These are phyloP conservation scores for Phaseolus lunatus DNA, from an alignment of 306 rosid genomes.

Conservation along the genomic window DNA sequence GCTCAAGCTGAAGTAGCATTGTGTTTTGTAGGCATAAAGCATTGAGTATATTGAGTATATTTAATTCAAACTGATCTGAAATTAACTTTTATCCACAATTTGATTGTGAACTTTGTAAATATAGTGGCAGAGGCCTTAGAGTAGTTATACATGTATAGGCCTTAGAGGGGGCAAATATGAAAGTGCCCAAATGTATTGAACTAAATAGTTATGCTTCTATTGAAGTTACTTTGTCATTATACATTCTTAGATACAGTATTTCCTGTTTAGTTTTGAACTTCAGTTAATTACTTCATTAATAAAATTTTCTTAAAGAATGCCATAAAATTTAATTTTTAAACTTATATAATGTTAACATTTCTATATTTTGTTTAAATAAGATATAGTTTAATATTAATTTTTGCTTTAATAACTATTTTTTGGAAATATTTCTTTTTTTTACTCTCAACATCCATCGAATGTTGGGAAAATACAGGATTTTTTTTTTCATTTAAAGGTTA, in stretches of 20 bases:
- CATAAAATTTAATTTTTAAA: neutral
- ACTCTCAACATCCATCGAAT: too few species aligned
- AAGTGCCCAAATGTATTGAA: neutral
- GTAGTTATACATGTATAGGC: neutral
- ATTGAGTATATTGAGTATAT: constrained; percentile 46
- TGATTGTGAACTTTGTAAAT: constrained; percentile 23
- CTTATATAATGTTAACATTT: neutral
- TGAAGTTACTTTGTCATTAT: neutral
- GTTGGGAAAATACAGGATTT: too few species aligned
- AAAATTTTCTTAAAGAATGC: neutral
- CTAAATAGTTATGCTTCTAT: neutral
- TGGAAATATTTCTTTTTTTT: too few species aligned
- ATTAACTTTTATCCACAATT: constrained; percentile 32
- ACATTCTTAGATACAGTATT: neutral
- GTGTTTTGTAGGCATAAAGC: constrained; percentile 89
- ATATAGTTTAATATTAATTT: too few species aligned
- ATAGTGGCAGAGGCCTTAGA: neutral
- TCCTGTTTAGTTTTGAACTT: neutral
- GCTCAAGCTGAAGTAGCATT: constrained; percentile 95
- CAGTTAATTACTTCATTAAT: neutral
- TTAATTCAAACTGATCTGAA: neutral
- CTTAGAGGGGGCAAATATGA: too few species aligned
- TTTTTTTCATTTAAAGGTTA: too few species aligned
- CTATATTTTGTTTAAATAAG: too few species aligned
- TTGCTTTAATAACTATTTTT: too few species aligned